Evolutionary conservation across 164 flowering plant species (phyloP).

Genomic region (Vitis cinerea): DNA sequence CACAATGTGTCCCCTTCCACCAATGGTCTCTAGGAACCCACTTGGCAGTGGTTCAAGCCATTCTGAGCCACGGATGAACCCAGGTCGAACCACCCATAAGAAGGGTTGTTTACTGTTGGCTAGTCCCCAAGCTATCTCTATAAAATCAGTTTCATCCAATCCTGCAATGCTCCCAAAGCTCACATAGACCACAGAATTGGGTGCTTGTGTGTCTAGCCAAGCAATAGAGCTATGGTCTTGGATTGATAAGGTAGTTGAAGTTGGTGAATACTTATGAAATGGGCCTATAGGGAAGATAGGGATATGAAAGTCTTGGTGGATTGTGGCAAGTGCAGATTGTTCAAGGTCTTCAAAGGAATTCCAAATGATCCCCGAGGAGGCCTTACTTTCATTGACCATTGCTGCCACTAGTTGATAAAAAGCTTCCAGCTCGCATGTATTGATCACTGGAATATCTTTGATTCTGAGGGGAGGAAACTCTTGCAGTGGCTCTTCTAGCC

Average conservation of each 20-base stretch:
- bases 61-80: slow-evolving; percentile 14
- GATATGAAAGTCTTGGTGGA: slow-evolving; percentile 7
- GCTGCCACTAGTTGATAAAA: not conserved
- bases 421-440: not conserved
- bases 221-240: slow-evolving; percentile 20
- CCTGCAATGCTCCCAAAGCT: slow-evolving; percentile 30
- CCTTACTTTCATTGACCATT: slow-evolving; percentile 9
- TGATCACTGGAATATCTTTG: slow-evolving; percentile 27
- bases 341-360: slow-evolving; percentile 49
- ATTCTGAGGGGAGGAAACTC: slow-evolving; percentile 36
- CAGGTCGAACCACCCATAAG: slow-evolving; percentile 33
- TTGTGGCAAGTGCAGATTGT: slow-evolving; percentile 11
- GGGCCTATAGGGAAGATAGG: slow-evolving; percentile 38
- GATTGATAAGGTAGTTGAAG: slow-evolving; percentile 16
- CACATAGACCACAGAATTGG: slow-evolving; percentile 30
- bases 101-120: slow-evolving; percentile 25
- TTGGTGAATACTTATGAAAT: slow-evolving; percentile 24
- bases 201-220: slow-evolving; percentile 29
- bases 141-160: slow-evolving; percentile 9
- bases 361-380: slow-evolving; percentile 17
- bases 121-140: slow-evolving; percentile 35
- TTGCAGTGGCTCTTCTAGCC: slow-evolving; percentile 22
- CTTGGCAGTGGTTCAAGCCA: slow-evolving; percentile 24
- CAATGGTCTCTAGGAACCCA: slow-evolving; percentile 12
- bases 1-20: slow-evolving; percentile 17